phyloP scores from a whole-genome alignment of 1,284 basidiomycete genomes.

The Marasmius sp. region DNA sequence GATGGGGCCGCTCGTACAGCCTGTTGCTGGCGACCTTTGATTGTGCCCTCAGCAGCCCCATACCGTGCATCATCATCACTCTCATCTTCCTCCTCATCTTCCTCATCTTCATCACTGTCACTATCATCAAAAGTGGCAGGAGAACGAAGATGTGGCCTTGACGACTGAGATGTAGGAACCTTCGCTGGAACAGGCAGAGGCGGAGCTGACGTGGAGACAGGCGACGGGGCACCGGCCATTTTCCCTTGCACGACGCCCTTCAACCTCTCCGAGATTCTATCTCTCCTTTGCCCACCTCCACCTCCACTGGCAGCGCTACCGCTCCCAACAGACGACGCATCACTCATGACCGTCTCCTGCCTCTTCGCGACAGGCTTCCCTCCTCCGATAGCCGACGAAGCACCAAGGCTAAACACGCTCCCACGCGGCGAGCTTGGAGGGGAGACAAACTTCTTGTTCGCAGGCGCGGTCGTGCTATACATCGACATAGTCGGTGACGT shows the following conservation, averaged over 20 bases:
- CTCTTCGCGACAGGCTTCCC: conserved; percentile 17
- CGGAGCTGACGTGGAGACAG: background rate
- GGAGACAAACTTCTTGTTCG: conserved; percentile 14
- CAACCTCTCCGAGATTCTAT: conserved; percentile 39
- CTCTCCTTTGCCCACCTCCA: conserved; percentile 24
- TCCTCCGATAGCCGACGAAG: background rate
- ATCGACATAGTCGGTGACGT: conserved; percentile 6
- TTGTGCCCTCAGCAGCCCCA: background rate
- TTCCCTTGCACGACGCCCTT: conserved; percentile 31
- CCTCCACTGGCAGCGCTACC: conserved; percentile 3
- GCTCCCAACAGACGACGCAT: conserved; percentile 2
- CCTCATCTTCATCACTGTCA: conserved; percentile 2
- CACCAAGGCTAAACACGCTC: conserved; percentile 4
- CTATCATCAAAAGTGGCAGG: background rate
- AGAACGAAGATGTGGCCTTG: background rate
- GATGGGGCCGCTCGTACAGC: background rate
- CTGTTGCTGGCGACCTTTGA: background rate
- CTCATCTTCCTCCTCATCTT: background rate
- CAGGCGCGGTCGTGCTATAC: conserved; percentile 19
- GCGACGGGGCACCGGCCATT: conserved; percentile 1
- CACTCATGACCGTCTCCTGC: conserved; percentile 20
- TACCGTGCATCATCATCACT: background rate
- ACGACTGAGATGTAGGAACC: background rate
- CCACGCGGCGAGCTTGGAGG: conserved; percentile 22
- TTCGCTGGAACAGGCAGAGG: background rate